Base-by-base conservation (phyloP, 208 protist genomes). In the Wallacemonas rigidus region DNA sequence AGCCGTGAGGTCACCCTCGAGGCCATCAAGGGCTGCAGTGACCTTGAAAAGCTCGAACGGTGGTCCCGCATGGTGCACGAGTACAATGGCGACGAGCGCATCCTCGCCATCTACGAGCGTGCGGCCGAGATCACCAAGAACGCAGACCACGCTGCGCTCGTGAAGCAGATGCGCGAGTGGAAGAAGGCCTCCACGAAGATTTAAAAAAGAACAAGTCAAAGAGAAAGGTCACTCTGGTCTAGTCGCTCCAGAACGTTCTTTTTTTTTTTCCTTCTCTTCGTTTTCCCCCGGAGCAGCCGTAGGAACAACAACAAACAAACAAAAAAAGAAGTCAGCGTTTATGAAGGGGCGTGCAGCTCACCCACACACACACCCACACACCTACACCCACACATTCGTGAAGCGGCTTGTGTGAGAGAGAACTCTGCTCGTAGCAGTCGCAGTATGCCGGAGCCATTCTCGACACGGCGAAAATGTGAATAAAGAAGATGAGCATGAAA, bases 11-110 rank as follows among this genome's bases (percentile, higher is more conserved):
- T 95, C 71, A 95, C 90, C 9, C 35, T 65, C 5, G 81, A 91
- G 75, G 83, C 75, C 17, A 95, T 95, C 67, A 87, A 89, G 77
- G 50, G 0, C 17, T 91, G 82, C 80, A 91, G 44, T 43, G 82
- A 91, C 76, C 55, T 96, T 7, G 76, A 82, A 64, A 75, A 91
- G 80, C 80, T 96, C 9, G 91, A 94, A 83, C 79, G 89, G 72
- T 91, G 82, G 91, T 85, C 87, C 39, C 84, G 81, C 57, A 68
- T 83, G 56, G 85, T 96, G 72, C 89, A 94, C 74, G 87, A 94
- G 77, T 96, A 96, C 84, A 96, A 91, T 78, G 91, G 91, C 44
- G 91, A 96, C 58, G 81, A 89, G 39, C 85, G 89, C 74, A 92
- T 96, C 47, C 71, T 93, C 57, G 89, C 90, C 63, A 94, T 94